Evolutionary conservation across 257 asterid species (phyloP), one percentile per base, ranked within the genome.

Genomic region (Cinchona pubescens): DNA sequence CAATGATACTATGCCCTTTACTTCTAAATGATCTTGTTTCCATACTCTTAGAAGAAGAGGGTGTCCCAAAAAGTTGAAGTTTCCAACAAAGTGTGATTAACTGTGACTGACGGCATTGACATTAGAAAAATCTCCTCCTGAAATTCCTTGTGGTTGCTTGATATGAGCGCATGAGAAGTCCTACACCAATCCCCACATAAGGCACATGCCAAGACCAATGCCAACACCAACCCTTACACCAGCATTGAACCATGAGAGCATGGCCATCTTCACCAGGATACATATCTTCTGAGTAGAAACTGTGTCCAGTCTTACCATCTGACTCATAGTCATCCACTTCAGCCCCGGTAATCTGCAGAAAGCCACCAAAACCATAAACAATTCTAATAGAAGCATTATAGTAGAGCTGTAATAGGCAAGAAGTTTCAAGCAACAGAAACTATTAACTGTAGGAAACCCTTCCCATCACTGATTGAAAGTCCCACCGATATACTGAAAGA

Each of bases 231-330:
- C 30, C 81, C 75, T 66, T 85, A 86, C 27, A 84, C 86, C 86
- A 84, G 25, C 79, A 79, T 21, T 84, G 84, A 6, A 79, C 87
- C 32, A 83, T 85, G 58, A 84, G 40, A 21, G 79, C 72, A 58
- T 84, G 79, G 32, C 84, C 82, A 58, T 81, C 84, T 64, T 82
- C 88, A 53, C 78, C 85, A 9, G 75, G 75, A 65, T 81, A 81
- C 80, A 84, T 76, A 27, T 82, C 82, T n/a, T 81, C 87, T 29
- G 80, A 71, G 80, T 84, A 79, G 71, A 49, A 79, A 49, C 72
- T 69, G 70, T 74, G 53, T 49, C 70, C 88, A 16, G 66, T 34
- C 69, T 84, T 84, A 45, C 71, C 72, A 35, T 79, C 84, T 34
- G 66, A 70, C 55, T 74, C 85, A 18, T 76, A 73, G 46, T 73